Percentiles rank a stretch among this genome's conserved stretches.
phyloP scores from a whole-genome alignment of 805 yeast genomes.

The Ogataea degrootiae region DNA sequence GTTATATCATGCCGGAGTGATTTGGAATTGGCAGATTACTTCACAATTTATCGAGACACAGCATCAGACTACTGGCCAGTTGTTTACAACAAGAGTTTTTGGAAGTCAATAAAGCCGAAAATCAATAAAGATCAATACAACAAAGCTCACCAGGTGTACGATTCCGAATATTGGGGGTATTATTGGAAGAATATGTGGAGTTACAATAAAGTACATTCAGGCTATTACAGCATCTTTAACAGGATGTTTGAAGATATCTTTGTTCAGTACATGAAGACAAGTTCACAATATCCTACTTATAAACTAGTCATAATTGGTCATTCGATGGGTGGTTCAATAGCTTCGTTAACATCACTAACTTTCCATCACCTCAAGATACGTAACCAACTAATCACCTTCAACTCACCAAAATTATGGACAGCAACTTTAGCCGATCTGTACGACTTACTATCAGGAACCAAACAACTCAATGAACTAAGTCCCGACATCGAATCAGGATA shows the following conservation, averaged over 20 bases:
- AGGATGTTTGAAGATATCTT: conserved; percentile 18
- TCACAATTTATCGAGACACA: conserved; percentile 15
- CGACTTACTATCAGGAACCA: conserved; percentile 14
- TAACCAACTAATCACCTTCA: conserved; percentile 14
- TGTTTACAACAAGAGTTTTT: conserved; percentile 13
- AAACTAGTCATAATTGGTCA: conserved; percentile 15
- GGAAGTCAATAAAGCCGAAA: conserved; percentile 10
- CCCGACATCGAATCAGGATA: conserved; percentile 12
- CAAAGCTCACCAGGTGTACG: conserved; percentile 7
- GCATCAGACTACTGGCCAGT: conserved; percentile 16
- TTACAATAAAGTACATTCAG: conserved; percentile 16
- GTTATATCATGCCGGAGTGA: conserved; percentile 17
- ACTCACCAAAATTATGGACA: conserved; percentile 20
- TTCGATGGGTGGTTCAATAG: conserved; percentile 21
- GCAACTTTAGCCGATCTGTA: conserved; percentile 15
- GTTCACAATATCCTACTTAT: conserved; percentile 10
- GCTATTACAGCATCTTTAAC: conserved; percentile 15
- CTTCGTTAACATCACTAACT: conserved; percentile 14
- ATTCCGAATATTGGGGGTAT: conserved; percentile 14
- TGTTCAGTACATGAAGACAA: conserved; percentile 9
- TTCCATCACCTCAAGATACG: conserved; percentile 14
- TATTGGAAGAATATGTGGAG: conserved; percentile 13
- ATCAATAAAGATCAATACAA: not conserved
- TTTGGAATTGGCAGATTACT: conserved; percentile 15
- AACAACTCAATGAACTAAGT: conserved; percentile 6